phyloP scores from a whole-genome alignment of 1,139 yeast genomes.

The Diutina rugosa region DNA sequence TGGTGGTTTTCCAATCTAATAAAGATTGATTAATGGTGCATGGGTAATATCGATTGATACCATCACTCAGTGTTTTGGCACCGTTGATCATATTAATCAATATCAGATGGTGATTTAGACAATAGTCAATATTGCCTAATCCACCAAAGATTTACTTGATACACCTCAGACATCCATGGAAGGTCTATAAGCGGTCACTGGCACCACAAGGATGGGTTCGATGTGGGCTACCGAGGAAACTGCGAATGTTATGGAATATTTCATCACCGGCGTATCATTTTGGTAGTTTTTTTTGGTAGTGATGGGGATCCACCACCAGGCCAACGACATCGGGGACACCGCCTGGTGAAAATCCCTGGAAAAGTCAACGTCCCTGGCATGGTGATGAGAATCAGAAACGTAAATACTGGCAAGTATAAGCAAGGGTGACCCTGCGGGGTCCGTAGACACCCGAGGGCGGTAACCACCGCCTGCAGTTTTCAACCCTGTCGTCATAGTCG shows the following conservation, averaged over 20 bases:
- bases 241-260: conserved; percentile 73
- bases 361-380: conserved; percentile 4
- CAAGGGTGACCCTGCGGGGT: conserved; percentile 16
- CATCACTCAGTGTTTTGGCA: background rate
- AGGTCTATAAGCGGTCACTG: conserved; percentile 70
- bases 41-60: background rate
- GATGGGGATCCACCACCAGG: background rate
- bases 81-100: too few relatives aligned
- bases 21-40: too few relatives aligned
- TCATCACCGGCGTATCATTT: conserved; percentile 44
- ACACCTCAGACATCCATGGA: conserved; percentile 57
- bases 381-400: conserved; percentile 45
- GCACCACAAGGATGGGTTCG: conserved; percentile 70
- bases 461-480: conserved; percentile 36
- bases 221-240: conserved; percentile 85
- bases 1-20: too few relatives aligned
- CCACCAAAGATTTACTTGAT: background rate
- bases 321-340: background rate
- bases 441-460: conserved; percentile 19
- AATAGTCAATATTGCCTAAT: too few relatives aligned
- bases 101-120: too few relatives aligned
- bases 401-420: conserved; percentile 84
- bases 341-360: conserved; percentile 6
- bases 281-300: background rate
- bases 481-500: conserved; percentile 82